Conservation (phyloP, 306 rosid species). For the Geum urbanum region DNA sequence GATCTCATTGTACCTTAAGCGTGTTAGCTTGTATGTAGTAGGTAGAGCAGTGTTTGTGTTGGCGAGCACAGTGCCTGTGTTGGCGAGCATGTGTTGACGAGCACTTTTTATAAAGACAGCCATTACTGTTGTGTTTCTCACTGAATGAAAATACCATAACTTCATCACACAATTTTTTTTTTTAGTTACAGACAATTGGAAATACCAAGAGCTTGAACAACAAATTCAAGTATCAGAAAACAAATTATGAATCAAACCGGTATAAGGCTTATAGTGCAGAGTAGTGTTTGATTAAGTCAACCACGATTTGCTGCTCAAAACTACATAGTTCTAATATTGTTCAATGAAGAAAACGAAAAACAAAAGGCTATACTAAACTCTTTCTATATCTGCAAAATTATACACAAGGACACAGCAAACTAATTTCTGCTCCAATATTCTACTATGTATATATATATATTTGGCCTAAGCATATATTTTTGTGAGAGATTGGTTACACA, state of each 20-base stretch:
- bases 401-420: background rate
- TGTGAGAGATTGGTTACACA: background rate
- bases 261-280: background rate
- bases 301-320: background rate
- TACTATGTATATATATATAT: background rate
- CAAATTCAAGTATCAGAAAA: constrained; percentile 1
- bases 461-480: background rate
- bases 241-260: background rate
- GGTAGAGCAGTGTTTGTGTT: no score
- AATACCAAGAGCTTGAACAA: background rate
- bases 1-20: no score
- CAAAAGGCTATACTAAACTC: background rate
- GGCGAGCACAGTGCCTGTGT: no score
- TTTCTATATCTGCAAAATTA: background rate
- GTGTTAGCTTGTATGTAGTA: no score
- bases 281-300: background rate
- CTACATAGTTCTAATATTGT: background rate
- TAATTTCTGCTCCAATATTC: background rate
- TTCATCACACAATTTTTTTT: no score
- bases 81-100: no score
- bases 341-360: background rate
- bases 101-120: no score
- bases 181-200: no score
- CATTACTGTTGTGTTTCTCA: no score
- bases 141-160: no score